Evolutionary conservation across 495 filamentous ascomycete species (phyloP).

Genomic region (Astrocystis sublimbata): DNA sequence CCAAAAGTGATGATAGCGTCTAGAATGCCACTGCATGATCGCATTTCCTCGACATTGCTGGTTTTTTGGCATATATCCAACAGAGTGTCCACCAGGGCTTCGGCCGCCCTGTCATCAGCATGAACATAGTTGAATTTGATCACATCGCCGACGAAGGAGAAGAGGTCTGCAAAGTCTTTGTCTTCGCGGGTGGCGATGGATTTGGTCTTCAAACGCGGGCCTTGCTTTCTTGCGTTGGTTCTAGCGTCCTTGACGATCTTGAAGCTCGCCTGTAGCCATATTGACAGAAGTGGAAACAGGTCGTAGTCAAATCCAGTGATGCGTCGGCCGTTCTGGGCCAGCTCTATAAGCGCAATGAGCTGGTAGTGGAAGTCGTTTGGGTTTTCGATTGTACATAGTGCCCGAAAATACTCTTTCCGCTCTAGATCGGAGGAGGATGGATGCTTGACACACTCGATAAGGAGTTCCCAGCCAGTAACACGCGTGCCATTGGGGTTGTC

Average conservation of each 20-base stretch:
- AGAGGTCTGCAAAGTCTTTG: slow-evolving; percentile 64
- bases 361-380: slow-evolving; percentile 64
- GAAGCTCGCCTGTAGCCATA: slow-evolving; percentile 60
- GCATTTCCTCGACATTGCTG: slow-evolving; percentile 69
- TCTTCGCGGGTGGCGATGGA: slow-evolving; percentile 60
- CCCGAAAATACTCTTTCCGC: slow-evolving; percentile 63
- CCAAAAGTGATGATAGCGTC: slow-evolving; percentile 79
- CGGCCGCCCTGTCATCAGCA: slow-evolving; percentile 67
- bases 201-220: slow-evolving; percentile 52
- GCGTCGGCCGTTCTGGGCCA: slow-evolving; percentile 64
- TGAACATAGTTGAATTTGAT: slow-evolving; percentile 82
- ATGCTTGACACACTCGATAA: slow-evolving; percentile 64
- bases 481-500: slow-evolving; percentile 55
- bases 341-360: slow-evolving; percentile 59
- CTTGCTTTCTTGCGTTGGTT: slow-evolving; percentile 45
- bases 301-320: slow-evolving; percentile 65
- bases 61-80: slow-evolving; percentile 77
- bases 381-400: slow-evolving; percentile 51
- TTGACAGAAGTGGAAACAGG: slow-evolving; percentile 58
- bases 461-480: slow-evolving; percentile 60
- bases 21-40: slow-evolving; percentile 72
- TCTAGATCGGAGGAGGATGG: slow-evolving; percentile 62
- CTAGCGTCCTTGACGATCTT: slow-evolving; percentile 52
- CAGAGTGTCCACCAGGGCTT: slow-evolving; percentile 63
- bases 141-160: slow-evolving; percentile 73